These are phyloP conservation scores for Aspergillus jensenii DNA, from an alignment of 2,329 filamentous ascomycete species.

Conservation along the genomic window DNA sequence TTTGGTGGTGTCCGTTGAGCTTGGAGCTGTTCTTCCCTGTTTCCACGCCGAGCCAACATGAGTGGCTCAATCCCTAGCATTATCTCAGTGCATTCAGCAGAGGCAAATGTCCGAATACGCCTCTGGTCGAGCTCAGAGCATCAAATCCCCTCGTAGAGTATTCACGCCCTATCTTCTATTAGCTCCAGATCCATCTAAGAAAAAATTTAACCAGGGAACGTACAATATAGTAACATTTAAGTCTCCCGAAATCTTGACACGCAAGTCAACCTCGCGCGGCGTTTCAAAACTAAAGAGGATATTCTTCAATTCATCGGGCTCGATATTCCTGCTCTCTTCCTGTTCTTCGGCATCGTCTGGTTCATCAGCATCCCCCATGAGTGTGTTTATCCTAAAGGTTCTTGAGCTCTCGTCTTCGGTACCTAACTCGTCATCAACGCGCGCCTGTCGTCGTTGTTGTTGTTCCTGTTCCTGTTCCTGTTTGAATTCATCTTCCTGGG, in stretches of 20 bases:
- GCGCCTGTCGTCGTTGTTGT: no score
- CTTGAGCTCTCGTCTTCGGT: neutral
- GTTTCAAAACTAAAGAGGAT: neutral
- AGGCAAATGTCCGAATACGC: no score
- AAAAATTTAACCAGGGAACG: neutral
- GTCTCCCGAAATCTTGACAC: neutral
- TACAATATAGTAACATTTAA: slow-evolving; percentile 1
- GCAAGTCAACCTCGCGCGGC: neutral
- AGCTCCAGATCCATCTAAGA: neutral
- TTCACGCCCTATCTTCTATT: neutral
- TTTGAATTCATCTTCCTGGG: no score
- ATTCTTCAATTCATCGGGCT: neutral
- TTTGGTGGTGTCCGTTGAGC: no score
- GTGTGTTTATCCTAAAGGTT: neutral
- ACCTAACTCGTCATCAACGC: no score
- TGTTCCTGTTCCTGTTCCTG: no score
- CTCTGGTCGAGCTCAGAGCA: no score
- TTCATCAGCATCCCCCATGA: neutral
- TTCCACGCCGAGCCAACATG: no score
- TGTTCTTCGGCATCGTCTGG: neutral
- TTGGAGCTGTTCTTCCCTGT: no score
- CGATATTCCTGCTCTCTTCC: neutral
- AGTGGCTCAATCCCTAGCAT: no score
- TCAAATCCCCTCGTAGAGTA: neutral
- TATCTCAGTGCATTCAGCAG: no score